Base-by-base conservation (phyloP, 306 rosid species). In the Casuarina glauca region DNA sequence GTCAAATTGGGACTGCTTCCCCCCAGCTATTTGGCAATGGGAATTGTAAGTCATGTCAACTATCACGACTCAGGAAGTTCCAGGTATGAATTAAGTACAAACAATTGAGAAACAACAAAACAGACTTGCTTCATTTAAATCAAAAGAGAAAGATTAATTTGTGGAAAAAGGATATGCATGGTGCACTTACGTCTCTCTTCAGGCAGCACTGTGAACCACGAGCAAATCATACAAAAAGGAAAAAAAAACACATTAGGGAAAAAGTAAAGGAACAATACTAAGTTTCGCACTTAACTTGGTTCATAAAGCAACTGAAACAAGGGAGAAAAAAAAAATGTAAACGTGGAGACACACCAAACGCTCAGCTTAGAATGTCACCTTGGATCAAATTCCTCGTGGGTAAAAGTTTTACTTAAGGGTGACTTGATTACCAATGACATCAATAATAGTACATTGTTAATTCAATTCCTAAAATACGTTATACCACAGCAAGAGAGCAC, bases 171-270 rank as follows among this genome's bases (percentile, higher is more conserved):
- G 19, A 74, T 41, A 74, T 62, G 62, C 74, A 32, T 74, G 71
- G 79, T 80, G 76, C 78, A 87, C 98, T 85, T 87, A 94, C 98
- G 89, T 88, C 73, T 91, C 80, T 92, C 98, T 89, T 87, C 95
- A 2, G 90, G 93, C 77, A 94, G 89, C 82, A 86, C 98, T 94
- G 86, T 19, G 72, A 72, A 60, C 81, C 83, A 71, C 69, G 35
- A n/a, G 50, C 53, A 79, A 79, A 83, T 20, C 93, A 90, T 88
- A 91, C 88, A 76, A 38, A 86, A 70, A 69, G 66, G n/a, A 16
- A 20, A 15, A 67, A 50, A 15, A 76, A 51, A 44, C 52, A 36
- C 58, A 84, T 89, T 81, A 89, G 83, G 32, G 73, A 55, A 68
- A 52, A 79, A 66, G 51, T 64, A 57, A 79, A 74, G 55, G 67